Evolutionary conservation across 352 stramenopile species (phyloP).

Genomic region (Blastocystis sp.): DNA sequence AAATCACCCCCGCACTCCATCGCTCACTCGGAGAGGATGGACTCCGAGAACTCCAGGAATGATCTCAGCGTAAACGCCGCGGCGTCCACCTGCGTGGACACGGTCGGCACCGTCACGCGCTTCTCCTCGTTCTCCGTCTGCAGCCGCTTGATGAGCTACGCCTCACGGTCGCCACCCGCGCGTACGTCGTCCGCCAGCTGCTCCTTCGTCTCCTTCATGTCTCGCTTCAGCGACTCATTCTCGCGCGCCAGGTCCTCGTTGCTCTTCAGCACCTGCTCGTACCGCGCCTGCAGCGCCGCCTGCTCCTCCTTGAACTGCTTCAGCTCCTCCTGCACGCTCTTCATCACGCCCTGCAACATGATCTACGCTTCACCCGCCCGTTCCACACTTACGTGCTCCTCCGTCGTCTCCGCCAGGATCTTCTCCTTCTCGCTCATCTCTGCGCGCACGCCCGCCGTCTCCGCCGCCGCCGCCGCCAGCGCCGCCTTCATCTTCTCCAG

Average conservation of each 20-base stretch:
- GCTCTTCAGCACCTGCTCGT: not conserved
- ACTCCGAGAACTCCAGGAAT: constrained; percentile 26
- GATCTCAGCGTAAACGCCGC: constrained; percentile 23
- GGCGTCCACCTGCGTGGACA: not conserved
- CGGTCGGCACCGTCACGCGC: not conserved
- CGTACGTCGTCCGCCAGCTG: constrained; percentile 46
- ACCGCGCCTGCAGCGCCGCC: not conserved
- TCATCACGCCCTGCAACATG: constrained; percentile 5
- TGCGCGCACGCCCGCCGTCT: not conserved
- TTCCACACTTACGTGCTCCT: not conserved
- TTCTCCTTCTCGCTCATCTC: constrained; percentile 26
- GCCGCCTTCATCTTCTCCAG: not conserved
- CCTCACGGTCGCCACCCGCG: not conserved
- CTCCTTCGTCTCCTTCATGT: constrained; percentile 44
- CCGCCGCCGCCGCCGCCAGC: not conserved
- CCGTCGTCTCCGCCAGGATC: constrained; percentile 16
- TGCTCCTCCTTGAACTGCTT: not conserved
- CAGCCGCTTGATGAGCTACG: constrained; percentile 21
- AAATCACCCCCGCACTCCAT: not conserved
- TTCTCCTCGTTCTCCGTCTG: constrained; percentile 7
- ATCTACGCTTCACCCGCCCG: constrained; percentile 4
- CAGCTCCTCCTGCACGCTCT: not conserved
- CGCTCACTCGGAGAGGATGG: constrained; percentile 7
- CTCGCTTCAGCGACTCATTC: not conserved
- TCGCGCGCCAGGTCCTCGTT: not conserved